Conservation (phyloP, 2,329 filamentous ascomycete species). For the Ophiognomonia clavigignenti-juglandacearum region DNA sequence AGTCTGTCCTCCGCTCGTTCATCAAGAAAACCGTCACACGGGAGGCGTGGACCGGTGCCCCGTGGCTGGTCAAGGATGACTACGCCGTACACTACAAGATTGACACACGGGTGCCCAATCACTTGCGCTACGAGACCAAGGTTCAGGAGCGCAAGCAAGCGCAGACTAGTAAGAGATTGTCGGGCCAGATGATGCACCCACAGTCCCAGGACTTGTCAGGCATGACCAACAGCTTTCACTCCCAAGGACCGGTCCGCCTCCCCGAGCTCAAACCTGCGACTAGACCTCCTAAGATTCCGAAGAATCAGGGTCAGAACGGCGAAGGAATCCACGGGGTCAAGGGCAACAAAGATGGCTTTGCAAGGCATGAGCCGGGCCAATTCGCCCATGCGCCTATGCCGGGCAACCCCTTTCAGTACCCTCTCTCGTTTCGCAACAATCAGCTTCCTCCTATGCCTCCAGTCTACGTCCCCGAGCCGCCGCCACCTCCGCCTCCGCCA, state of each 20-base stretch:
- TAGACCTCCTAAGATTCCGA: conserved; percentile 64
- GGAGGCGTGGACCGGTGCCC: conserved; percentile 92
- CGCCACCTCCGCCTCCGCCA: conserved; percentile 65
- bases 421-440: conserved; percentile 37
- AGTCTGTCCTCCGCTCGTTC: conserved; percentile 87
- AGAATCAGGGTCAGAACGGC: conserved; percentile 56
- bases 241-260: conserved; percentile 50
- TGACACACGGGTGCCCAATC: conserved; percentile 76
- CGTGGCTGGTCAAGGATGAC: conserved; percentile 88
- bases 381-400: conserved; percentile 35
- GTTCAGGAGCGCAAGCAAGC: conserved; percentile 70
- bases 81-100: conserved; percentile 83
- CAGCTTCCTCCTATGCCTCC: conserved; percentile 37
- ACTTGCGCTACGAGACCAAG: conserved; percentile 77
- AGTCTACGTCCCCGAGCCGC: conserved; percentile 36
- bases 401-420: conserved; percentile 43
- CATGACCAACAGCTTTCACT: conserved; percentile 27
- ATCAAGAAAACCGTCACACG: conserved; percentile 91
- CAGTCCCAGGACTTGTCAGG: conserved; percentile 40
- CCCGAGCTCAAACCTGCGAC: conserved; percentile 70
- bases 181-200: conserved; percentile 15
- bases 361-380: conserved; percentile 31
- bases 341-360: conserved; percentile 31
- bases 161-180: conserved; percentile 60
- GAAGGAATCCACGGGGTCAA: conserved; percentile 27